A percentile compares a stretch with the other conserved stretches of the same genome.
Conservation (phyloP, 495 filamentous ascomycete genomes). For the Aspergillus heteromorphus region DNA sequence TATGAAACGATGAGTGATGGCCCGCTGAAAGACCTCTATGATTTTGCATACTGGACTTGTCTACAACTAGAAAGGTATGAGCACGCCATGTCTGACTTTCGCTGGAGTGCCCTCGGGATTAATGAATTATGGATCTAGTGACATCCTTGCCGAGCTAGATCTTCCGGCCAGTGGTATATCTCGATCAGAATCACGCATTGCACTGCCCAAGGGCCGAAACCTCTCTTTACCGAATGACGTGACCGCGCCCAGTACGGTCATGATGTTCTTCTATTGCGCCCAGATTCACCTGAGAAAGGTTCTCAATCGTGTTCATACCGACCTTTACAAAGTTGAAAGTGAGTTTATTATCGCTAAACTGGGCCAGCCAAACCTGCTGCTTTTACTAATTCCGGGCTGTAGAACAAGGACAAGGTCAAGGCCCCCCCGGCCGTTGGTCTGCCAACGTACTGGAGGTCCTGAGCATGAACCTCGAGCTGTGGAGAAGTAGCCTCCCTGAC, state of each 20-base stretch:
- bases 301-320: slow-evolving; percentile 76
- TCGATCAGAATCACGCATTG: slow-evolving; percentile 62
- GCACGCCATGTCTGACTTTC: neutral
- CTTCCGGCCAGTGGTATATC: slow-evolving; percentile 76
- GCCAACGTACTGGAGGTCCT: slow-evolving; percentile 33
- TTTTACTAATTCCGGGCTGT: neutral
- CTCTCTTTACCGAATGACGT: slow-evolving; percentile 31
- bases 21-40: slow-evolving; percentile 46
- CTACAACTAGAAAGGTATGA: slow-evolving; percentile 84
- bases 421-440: slow-evolving; percentile 19
- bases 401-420: slow-evolving; percentile 26
- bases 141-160: slow-evolving; percentile 86
- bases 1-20: slow-evolving; percentile 30
- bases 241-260: slow-evolving; percentile 29
- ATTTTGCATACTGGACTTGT: slow-evolving; percentile 90
- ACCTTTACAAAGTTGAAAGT: slow-evolving; percentile 65
- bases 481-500: slow-evolving; percentile 39
- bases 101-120: neutral
- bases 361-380: neutral
- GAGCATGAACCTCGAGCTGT: slow-evolving; percentile 47
- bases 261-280: slow-evolving; percentile 76
- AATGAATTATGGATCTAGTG: slow-evolving; percentile 45
- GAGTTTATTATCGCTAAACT: slow-evolving; percentile 10
- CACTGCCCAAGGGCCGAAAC: slow-evolving; percentile 48
- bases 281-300: slow-evolving; percentile 83